Percentiles rank a stretch among this genome's conserved stretches.
These are phyloP conservation scores for Adansonia gregorii DNA, from an alignment of 441 rosid species.

Conservation along the genomic window DNA sequence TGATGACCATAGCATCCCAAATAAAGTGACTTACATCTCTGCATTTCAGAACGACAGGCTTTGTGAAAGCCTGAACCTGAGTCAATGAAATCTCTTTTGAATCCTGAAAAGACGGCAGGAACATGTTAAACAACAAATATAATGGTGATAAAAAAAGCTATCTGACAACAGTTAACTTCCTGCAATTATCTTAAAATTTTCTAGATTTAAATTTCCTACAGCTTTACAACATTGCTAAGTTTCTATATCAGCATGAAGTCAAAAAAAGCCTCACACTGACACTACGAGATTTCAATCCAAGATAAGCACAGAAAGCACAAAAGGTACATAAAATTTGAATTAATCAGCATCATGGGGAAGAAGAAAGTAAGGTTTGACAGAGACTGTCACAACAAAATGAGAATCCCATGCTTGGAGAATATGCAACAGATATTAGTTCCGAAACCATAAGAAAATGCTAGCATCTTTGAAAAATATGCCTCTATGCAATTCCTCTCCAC, in stretches of 20 bases:
- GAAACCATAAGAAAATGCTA: constrained; percentile 10
- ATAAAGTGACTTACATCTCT: constrained; percentile 70
- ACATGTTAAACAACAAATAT: constrained; percentile 27
- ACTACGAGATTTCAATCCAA: neutral
- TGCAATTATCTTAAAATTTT: neutral
- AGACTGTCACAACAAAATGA: neutral
- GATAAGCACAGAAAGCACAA: neutral
- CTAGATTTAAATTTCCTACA: neutral
- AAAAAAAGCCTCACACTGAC: neutral
- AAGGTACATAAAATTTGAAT: neutral
- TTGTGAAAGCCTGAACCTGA: constrained; percentile 65
- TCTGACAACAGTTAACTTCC: neutral
- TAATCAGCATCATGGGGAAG: neutral
- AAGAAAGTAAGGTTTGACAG: neutral
- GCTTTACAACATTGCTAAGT: neutral
- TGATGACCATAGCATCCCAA: constrained; percentile 26
- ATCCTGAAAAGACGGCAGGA: constrained; percentile 62
- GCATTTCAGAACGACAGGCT: constrained; percentile 74
- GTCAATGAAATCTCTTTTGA: constrained; percentile 66
- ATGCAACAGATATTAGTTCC: neutral
- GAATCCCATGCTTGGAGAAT: neutral
- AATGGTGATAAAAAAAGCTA: neutral
- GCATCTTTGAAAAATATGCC: neutral
- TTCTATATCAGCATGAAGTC: neutral
- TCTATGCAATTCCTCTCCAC: neutral